Evolutionary conservation across 768 basidiomycete genomes (phyloP).

Genomic region (Multifurca ochricompacta): DNA sequence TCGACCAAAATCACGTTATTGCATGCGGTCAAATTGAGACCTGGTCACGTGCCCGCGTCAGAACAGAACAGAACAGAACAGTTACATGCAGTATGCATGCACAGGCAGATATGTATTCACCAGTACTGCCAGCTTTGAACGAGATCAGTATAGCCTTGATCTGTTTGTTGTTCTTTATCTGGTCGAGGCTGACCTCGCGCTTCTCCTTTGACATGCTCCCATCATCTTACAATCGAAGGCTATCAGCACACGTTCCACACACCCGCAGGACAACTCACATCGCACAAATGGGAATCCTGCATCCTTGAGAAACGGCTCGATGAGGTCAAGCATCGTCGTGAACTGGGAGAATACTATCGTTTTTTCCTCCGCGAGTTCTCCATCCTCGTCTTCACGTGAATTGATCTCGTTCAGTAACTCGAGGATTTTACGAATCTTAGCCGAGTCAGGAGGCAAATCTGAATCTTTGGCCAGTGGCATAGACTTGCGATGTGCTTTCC

Average conservation of each 20-base stretch:
- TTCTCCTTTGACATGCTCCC: constrained; percentile 75
- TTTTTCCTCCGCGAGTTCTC: constrained; percentile 50
- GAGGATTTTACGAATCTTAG: constrained; percentile 82
- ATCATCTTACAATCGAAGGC: constrained; percentile 53
- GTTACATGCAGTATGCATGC: not conserved
- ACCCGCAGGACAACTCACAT: constrained; percentile 49
- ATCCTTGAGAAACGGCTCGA: constrained; percentile 75
- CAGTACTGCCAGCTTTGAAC: constrained; percentile 94
- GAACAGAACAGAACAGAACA: too few relatives aligned
- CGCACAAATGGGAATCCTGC: constrained; percentile 67
- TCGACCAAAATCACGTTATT: constrained; percentile 93
- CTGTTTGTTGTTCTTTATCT: constrained; percentile 52
- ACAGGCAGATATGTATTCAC: constrained; percentile 30
- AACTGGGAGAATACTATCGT: constrained; percentile 96
- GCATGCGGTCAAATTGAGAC: constrained; percentile 86
- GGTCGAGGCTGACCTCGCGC: constrained; percentile 65
- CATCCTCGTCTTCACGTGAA: constrained; percentile 39
- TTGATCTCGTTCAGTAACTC: constrained; percentile 62
- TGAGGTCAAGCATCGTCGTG: constrained; percentile 77
- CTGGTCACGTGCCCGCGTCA: constrained; percentile 30
- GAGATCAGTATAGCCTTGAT: constrained; percentile 85
- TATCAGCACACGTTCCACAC: constrained; percentile 1
- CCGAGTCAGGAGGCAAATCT: constrained; percentile 58
- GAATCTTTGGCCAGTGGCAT: constrained; percentile 22
- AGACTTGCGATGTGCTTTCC: constrained; percentile 38